Base-by-base conservation (phyloP, 1,139 yeast species). In the Geotrichum siamense region DNA sequence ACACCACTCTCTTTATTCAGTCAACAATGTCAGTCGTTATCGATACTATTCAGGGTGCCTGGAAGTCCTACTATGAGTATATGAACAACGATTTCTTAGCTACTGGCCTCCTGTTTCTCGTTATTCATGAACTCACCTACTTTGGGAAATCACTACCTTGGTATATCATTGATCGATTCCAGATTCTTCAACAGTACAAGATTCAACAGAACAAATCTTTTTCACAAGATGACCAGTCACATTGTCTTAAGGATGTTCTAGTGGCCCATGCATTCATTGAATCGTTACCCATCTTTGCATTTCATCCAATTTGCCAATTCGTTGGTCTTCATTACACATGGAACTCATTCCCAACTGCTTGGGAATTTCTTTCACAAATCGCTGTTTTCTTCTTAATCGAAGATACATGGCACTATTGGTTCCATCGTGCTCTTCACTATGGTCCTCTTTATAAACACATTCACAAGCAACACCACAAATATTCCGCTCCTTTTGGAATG, bases 381-480 rank as follows among this genome's bases (percentile, higher is more conserved):
- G 70, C 75, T 3, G 56, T 82, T 4, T 86, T 89, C 67, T 89
- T 89, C 64, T 72, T 85, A 38, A 66, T 83, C 54, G 97, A 89
- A 67, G 97, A 89, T 61, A 72, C 86, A 49, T 89, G 96, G 96
- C 97, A 89, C 65, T 89, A 89, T 70, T 82, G 93, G 83, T 81
- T 82, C 60, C 97, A 89, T 67, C 77, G 97, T 55, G 72, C 79
- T 28, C 78, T 89, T 64, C 97, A 89, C 64, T 74, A 78, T 59
- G 94, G 94, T 44, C 73, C 78, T 53, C 79, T 89, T 60, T 89
- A 89, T 74, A 85, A 83, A 68, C 75, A 81, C 63, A 85, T 89
- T 56, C 97, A 89, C 71, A 89, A 89, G 69, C 94, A 85, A 69
- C 97, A 89, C 67, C 97, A 89, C 67, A 79, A 87, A 64, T 89